Evolutionary conservation across 1,284 basidiomycete genomes (phyloP).

Genomic region (Microbotryum scabiosae): DNA sequence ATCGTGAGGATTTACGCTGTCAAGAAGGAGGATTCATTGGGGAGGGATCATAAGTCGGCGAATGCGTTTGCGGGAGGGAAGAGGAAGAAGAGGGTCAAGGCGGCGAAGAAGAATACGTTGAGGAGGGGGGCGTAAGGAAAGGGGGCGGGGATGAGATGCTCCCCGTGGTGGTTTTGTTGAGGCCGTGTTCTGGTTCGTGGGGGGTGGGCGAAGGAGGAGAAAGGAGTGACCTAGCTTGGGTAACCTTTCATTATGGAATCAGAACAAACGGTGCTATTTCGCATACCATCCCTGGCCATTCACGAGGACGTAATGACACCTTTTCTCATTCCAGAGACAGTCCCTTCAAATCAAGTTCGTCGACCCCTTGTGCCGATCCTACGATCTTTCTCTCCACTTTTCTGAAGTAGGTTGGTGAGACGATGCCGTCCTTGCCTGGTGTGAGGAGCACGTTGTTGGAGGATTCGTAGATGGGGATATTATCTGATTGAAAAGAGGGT

Average conservation of each 20-base stretch:
- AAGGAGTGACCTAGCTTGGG: too few relatives aligned
- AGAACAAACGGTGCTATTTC: too few relatives aligned
- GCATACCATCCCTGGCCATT: too few relatives aligned
- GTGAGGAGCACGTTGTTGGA: conserved; percentile 77
- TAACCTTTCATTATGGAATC: too few relatives aligned
- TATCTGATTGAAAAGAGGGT: conserved; percentile 42
- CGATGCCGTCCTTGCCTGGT: conserved; percentile 54
- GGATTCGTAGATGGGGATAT: conserved; percentile 64
- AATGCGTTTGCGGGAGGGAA: conserved; percentile 78
- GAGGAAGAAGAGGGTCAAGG: conserved; percentile 55
- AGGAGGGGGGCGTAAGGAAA: too few relatives aligned
- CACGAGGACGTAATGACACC: too few relatives aligned
- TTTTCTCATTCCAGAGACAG: too few relatives aligned
- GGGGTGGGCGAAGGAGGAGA: too few relatives aligned
- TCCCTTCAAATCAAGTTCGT: too few relatives aligned
- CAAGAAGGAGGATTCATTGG: conserved; percentile 86
- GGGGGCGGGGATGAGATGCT: too few relatives aligned
- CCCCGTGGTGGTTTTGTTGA: too few relatives aligned
- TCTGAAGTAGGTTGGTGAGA: conserved; percentile 53
- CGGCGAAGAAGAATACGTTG: conserved; percentile 2
- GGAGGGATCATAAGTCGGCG: conserved; percentile 75
- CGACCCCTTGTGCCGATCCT: background rate
- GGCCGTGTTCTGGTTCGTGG: too few relatives aligned
- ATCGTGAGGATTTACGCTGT: conserved; percentile 95
- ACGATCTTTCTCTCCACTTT: conserved; percentile 14